Evolutionary conservation across 441 rosid genomes (phyloP), one percentile per base, ranked within the genome.

Genomic region (Codiaeum variegatum): DNA sequence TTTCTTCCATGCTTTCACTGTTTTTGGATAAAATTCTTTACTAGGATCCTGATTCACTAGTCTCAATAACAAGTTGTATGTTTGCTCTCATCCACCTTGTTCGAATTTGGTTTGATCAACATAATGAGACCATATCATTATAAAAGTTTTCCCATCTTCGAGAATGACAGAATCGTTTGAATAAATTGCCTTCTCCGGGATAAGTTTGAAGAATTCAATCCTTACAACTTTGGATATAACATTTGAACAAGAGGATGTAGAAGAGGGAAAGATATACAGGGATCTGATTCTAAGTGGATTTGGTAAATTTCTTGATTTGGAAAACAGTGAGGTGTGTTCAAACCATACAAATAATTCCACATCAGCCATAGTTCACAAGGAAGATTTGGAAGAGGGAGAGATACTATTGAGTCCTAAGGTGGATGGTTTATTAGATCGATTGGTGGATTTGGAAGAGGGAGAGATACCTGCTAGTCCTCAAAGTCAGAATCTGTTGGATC

Each of bases 241-340:
- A n/a, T n/a, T n/a, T n/a, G 64, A 65, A 31, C 28, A 28, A 42
- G 65, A 56, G 13, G 73, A 67, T 47, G 12, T 47, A 7, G 61
- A 49, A 74, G 63, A 36, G 11, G 66, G 46, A 23, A 62, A 46
- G 54, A 21, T 31, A 58, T 5, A 36, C 7, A 47, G 21, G 21
- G 61, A 52, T 26, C 21, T 13, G 13, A 44, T 29, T 12, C 42
- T 21, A 31, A 66, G 36, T 49, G 12, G 32, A 32, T 29, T 49
- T 3, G 52, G 34, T 28, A 29, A 54, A 31, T 46, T 24, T 6
- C 9, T 47, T 59, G 51, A 66, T 58, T 32, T 59, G 23, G 66
- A 74, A 32, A 36, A 73, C 4, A 55, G 71, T 21, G 46, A 36
- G 16, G 11, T 23, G 19, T 6, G 32, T 36, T 42, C 47, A 31